phyloP scores from a whole-genome alignment of 768 basidiomycete genomes.

The Mycena albidolilacea region DNA sequence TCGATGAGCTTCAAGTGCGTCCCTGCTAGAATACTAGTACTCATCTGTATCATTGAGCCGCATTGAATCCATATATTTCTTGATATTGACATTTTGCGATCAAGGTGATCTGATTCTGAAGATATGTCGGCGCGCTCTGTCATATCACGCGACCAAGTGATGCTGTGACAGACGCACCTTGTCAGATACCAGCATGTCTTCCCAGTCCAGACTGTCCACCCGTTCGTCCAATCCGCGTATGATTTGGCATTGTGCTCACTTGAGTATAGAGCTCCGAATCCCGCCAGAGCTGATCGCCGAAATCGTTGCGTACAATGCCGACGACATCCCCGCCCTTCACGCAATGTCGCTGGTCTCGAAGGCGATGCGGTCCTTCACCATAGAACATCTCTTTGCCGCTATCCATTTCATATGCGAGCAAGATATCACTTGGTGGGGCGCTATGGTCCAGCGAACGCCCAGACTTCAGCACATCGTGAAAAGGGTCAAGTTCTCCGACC shows the following conservation, averaged over 20 bases:
- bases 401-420: conserved; percentile 18
- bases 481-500: conserved; percentile 19
- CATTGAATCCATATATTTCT: too few species aligned
- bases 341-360: conserved; percentile 26
- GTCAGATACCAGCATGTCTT: too few species aligned
- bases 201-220: too few species aligned
- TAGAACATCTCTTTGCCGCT: conserved; percentile 24
- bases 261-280: conserved; percentile 12
- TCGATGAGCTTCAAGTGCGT: too few species aligned
- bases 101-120: too few species aligned
- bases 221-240: too few species aligned
- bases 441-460: conserved; percentile 23
- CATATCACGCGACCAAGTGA: too few species aligned
- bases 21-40: too few species aligned
- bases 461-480: conserved; percentile 7
- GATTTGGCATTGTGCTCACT: neutral
- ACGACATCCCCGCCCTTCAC: conserved; percentile 26
- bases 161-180: too few species aligned
- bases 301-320: conserved; percentile 28
- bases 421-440: conserved; percentile 26
- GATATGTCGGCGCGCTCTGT: too few species aligned
- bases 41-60: too few species aligned
- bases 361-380: conserved; percentile 17
- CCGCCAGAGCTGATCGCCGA: conserved; percentile 23
- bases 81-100: too few species aligned